These are phyloP conservation scores for Gremmenia infestans DNA, from an alignment of 2,329 filamentous ascomycete species.

Conservation along the genomic window DNA sequence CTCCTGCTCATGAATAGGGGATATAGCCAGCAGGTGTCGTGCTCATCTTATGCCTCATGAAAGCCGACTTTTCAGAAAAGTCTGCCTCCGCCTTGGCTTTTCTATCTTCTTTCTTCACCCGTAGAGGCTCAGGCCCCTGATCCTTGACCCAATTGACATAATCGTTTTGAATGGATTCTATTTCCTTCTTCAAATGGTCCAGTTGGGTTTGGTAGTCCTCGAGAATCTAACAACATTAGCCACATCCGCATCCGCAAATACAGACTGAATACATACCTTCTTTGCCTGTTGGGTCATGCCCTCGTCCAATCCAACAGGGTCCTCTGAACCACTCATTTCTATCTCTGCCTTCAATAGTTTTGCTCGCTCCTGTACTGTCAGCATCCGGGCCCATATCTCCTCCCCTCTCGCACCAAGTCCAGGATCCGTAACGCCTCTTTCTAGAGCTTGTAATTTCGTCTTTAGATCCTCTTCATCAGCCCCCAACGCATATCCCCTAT, in stretches of 20 bases:
- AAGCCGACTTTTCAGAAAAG: constrained; percentile 1
- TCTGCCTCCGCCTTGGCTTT: constrained; percentile 4
- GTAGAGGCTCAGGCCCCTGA: constrained; percentile 22
- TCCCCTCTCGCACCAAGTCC: constrained; percentile 71
- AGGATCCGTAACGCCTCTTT: constrained; percentile 68
- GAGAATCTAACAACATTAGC: constrained; percentile 52
- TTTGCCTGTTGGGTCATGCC: constrained; percentile 68
- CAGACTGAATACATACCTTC: constrained; percentile 51
- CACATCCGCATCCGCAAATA: neutral
- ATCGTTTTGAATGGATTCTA: constrained; percentile 48
- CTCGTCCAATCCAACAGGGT: constrained; percentile 57
- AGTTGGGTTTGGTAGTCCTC: constrained; percentile 80
- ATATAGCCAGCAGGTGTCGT: constrained; percentile 2
- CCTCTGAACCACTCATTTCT: constrained; percentile 57
- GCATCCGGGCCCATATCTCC: constrained; percentile 80
- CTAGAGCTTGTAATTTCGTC: constrained; percentile 63
- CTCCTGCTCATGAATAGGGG: constrained; percentile 3
- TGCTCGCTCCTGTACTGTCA: constrained; percentile 67
- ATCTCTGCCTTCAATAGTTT: constrained; percentile 69
- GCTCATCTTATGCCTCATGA: constrained; percentile 6
- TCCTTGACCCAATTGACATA: constrained; percentile 48
- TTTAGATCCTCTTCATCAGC: constrained; percentile 74
- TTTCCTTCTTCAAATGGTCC: constrained; percentile 64
- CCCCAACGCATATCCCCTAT: constrained; percentile 75
- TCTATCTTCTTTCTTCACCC: constrained; percentile 12